Evolutionary conservation across 257 asterid genomes (phyloP).

Genomic region (Thymus quinquecostatus): DNA sequence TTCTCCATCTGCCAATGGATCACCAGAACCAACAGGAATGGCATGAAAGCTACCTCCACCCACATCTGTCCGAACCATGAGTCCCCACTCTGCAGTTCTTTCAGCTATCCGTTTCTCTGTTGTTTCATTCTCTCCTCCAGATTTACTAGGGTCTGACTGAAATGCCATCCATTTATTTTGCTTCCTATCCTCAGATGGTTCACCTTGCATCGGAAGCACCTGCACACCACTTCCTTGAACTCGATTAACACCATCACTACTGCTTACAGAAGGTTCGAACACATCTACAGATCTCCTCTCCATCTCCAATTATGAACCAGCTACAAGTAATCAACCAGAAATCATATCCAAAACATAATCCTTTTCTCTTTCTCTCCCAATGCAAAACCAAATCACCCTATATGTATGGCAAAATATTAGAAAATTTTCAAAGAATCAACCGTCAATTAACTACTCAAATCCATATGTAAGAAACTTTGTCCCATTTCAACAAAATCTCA

Average conservation of each 20-base stretch:
- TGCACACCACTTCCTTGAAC: conserved; percentile 35
- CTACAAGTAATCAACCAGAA: conserved; percentile 30
- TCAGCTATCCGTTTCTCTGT: conserved; percentile 44
- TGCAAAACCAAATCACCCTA: conserved; percentile 16
- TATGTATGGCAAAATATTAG: not conserved
- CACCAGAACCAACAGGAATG: conserved; percentile 29
- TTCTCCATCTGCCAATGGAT: conserved; percentile 54
- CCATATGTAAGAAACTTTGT: too few species aligned
- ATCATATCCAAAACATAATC: conserved; percentile 27
- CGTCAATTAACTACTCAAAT: not conserved
- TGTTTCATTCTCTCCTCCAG: conserved; percentile 12
- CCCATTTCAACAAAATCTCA: not conserved
- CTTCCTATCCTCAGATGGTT: conserved; percentile 25
- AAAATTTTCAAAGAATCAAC: conserved; percentile 2
- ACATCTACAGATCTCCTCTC: conserved; percentile 56
- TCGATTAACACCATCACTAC: conserved; percentile 33
- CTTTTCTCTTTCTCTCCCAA: conserved; percentile 14
- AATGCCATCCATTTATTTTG: conserved; percentile 83
- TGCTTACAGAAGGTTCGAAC: conserved; percentile 49
- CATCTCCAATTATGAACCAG: conserved; percentile 39
- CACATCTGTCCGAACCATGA: conserved; percentile 63
- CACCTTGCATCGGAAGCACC: conserved; percentile 42
- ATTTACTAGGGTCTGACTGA: conserved; percentile 32
- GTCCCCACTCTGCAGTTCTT: conserved; percentile 90
- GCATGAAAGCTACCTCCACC: conserved; percentile 67